A percentile compares a stretch with the other conserved stretches of the same genome.
Conservation (phyloP, 805 yeast species). For the Starmerella geochares region DNA sequence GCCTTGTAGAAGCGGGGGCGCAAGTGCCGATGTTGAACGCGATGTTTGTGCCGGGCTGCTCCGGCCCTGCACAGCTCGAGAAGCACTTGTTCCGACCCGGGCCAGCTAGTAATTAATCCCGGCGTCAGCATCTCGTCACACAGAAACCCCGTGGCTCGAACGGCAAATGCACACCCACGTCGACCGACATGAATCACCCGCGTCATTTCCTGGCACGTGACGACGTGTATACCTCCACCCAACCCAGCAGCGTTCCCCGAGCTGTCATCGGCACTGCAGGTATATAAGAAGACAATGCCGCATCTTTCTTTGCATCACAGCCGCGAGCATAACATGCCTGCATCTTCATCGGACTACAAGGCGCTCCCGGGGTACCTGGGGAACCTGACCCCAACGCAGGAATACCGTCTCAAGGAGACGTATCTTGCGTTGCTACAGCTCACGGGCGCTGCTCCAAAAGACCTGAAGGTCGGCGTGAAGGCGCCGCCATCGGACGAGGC, state of each 20-base stretch:
- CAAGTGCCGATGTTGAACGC: background rate
- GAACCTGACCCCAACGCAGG: slow-evolving; percentile 33
- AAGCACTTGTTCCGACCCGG: no score
- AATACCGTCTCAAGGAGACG: slow-evolving; percentile 33
- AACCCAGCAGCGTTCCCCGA: background rate
- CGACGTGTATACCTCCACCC: background rate
- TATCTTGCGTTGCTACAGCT: slow-evolving; percentile 30
- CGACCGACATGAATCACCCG: background rate
- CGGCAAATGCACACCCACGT: background rate
- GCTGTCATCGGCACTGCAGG: background rate
- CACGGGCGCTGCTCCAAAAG: slow-evolving; percentile 27
- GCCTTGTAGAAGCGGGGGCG: background rate
- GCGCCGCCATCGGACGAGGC: slow-evolving; percentile 19
- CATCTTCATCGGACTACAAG: background rate
- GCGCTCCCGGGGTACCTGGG: slow-evolving; percentile 31
- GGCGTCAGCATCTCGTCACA: background rate
- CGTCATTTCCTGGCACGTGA: background rate
- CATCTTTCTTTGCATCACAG: background rate
- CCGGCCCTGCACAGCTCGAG: no score
- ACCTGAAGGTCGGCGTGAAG: slow-evolving; percentile 23
- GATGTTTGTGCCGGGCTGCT: no score
- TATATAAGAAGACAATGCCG: slow-evolving; percentile 5
- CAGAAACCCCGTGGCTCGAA: background rate
- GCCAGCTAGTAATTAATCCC: background rate
- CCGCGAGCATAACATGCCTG: background rate